These are phyloP conservation scores for Euphrasia arctica DNA, from an alignment of 305 asterid genomes.

Conservation along the genomic window DNA sequence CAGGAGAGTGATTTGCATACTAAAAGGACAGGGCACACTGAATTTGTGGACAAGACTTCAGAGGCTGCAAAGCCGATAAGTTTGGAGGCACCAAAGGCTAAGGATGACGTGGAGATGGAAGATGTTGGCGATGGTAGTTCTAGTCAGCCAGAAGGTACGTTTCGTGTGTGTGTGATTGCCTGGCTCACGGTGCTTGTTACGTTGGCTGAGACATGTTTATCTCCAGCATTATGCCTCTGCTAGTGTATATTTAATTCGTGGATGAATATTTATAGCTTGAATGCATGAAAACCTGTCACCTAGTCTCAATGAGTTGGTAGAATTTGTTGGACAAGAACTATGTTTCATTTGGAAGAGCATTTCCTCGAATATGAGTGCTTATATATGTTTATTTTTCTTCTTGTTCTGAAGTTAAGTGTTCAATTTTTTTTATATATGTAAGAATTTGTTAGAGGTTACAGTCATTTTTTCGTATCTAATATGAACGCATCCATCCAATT, in stretches of 20 bases:
- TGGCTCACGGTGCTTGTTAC: neutral
- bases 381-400: too few relatives aligned
- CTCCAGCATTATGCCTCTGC: constrained; percentile 31
- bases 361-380: too few relatives aligned
- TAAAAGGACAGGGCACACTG: constrained; percentile 91
- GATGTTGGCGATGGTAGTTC: constrained; percentile 61
- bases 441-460: neutral
- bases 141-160: constrained; percentile 62
- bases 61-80: constrained; percentile 77
- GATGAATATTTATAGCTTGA: constrained; percentile 11
- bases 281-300: neutral
- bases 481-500: neutral
- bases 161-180: constrained; percentile 19
- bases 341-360: too few relatives aligned
- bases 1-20: constrained; percentile 94
- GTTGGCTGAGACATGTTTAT: neutral
- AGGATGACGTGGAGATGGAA: constrained; percentile 55
- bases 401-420: too few relatives aligned
- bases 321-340: constrained; percentile 8
- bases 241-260: constrained; percentile 4
- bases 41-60: constrained; percentile 82
- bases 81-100: constrained; percentile 71
- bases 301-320: constrained; percentile 73
- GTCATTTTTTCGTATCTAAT: constrained; percentile 1
- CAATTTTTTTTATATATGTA: too few relatives aligned